Evolutionary conservation across 805 yeast genomes (phyloP).

Genomic region (Candida tallmaniae): DNA sequence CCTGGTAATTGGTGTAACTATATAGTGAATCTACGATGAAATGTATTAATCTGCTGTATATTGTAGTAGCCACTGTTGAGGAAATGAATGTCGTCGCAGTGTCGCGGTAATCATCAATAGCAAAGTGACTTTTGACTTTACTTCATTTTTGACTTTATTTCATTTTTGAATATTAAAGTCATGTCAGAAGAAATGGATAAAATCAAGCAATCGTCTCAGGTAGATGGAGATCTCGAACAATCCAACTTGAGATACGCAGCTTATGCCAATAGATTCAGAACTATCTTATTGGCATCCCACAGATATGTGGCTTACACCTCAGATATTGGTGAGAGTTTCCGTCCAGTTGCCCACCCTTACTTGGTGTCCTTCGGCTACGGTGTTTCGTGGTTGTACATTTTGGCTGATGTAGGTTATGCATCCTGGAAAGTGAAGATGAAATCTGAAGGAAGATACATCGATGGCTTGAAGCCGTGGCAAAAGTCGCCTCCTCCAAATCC

Average conservation of each 20-base stretch:
- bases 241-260: slow-evolving; percentile 67
- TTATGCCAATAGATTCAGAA: slow-evolving; percentile 69
- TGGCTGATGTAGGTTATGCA: slow-evolving; percentile 71
- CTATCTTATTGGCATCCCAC: slow-evolving; percentile 68
- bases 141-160: too few relatives aligned
- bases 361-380: slow-evolving; percentile 67
- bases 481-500: slow-evolving; percentile 32
- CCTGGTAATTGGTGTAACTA: neutral
- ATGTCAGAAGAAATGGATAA: slow-evolving; percentile 2
- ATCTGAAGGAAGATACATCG: slow-evolving; percentile 58
- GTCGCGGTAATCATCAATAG: too few relatives aligned
- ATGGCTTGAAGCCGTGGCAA: slow-evolving; percentile 69
- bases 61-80: too few relatives aligned
- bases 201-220: slow-evolving; percentile 15
- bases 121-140: too few relatives aligned
- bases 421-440: slow-evolving; percentile 68
- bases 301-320: slow-evolving; percentile 84
- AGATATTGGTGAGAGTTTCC: slow-evolving; percentile 80
- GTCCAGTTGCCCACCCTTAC: slow-evolving; percentile 72
- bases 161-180: too few relatives aligned
- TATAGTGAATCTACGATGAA: neutral
- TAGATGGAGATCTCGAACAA: slow-evolving; percentile 36
- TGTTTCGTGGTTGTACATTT: slow-evolving; percentile 68
- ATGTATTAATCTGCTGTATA: too few relatives aligned
- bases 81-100: too few relatives aligned